phyloP scores from a whole-genome alignment of 768 basidiomycete genomes.

The Boletellus ananiceps region DNA sequence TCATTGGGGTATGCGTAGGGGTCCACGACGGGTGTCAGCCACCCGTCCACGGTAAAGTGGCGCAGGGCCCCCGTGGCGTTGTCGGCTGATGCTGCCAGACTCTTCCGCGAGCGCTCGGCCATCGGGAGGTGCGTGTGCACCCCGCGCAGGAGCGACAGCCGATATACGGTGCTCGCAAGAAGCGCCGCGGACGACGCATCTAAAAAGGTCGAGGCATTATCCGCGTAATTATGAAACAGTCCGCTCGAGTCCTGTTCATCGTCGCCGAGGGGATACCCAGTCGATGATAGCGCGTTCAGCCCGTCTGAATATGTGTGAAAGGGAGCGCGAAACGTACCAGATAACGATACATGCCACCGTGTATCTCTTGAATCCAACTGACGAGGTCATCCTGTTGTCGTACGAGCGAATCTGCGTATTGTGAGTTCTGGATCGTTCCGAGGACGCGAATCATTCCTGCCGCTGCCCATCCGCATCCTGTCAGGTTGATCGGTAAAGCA shows the following conservation, averaged over 20 bases:
- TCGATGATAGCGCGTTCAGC: too few relatives aligned
- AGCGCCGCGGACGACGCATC: slow-evolving; percentile 74
- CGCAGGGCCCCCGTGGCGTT: slow-evolving; percentile 22
- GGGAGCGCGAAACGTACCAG: slow-evolving; percentile 41
- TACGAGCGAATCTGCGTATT: slow-evolving; percentile 45
- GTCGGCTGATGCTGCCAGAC: slow-evolving; percentile 23
- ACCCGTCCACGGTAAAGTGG: slow-evolving; percentile 57
- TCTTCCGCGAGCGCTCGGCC: slow-evolving; percentile 53
- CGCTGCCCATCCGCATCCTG: slow-evolving; percentile 88
- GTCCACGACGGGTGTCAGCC: slow-evolving; percentile 72
- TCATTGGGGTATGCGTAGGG: slow-evolving; percentile 49
- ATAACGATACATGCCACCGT: slow-evolving; percentile 59
- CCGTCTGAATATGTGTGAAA: too few relatives aligned
- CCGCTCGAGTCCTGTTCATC: slow-evolving; percentile 7
- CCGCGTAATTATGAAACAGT: slow-evolving; percentile 68
- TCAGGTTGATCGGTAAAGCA: neutral
- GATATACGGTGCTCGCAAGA: slow-evolving; percentile 72
- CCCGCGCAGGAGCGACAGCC: slow-evolving; percentile 53
- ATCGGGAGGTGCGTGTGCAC: slow-evolving; percentile 47
- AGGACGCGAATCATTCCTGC: slow-evolving; percentile 83
- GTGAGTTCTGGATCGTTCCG: slow-evolving; percentile 63
- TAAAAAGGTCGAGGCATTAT: slow-evolving; percentile 54
- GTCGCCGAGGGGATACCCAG: too few relatives aligned
- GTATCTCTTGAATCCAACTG: slow-evolving; percentile 69
- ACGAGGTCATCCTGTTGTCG: slow-evolving; percentile 54